Base-by-base conservation (phyloP, 2,329 filamentous ascomycete genomes). In the Aspergillus melleus region DNA sequence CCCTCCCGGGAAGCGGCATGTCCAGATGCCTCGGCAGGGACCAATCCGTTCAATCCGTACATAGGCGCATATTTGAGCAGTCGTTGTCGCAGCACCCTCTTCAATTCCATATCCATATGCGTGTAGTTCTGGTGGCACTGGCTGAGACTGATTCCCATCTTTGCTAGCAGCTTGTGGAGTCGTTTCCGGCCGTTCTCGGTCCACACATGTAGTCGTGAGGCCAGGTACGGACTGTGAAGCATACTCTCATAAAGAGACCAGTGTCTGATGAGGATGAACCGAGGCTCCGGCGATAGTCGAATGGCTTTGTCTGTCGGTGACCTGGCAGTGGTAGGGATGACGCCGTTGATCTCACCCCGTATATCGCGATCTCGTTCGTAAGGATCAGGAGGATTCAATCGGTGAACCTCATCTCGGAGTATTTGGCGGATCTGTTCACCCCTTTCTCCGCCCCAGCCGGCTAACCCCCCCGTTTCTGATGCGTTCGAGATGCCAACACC, bases 241-340 rank as follows among this genome's bases (percentile, higher is more conserved):
- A 99, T 98, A 74, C 92, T 96, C 71, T 99, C 95, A 75, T 98
- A 98, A 14, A 99, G 81, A 67, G 92, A 96, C 95, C 95, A 99
- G 74, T 99, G 95, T 36, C 95, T 84, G 55, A 98, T 91, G 0
- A 99, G 85, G 26, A 98, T 84, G 67, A 99, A 96, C 46, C 91
- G 90, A 10, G 95, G 96, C 72, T 99, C 95, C 0, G 95, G 95
- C 0, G 93, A 96, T 44, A 99, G 81, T 22, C 93, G 88, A 66
- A 99, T 98, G 54, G 92, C 90, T 10, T 88, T 96, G 75, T 99
- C 95, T 57, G 93, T 94, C 6, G 95, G 92, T 63, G 90, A 95
- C 61, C 90, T 84, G 8, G 92, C 93, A 22, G 91, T 92, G 0
- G 92, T 96, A 8, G 91, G 92, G 55, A 97, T 96, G 56, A 94